phyloP scores from a whole-genome alignment of 2,329 filamentous ascomycete species.

The Elsinoe perseae region DNA sequence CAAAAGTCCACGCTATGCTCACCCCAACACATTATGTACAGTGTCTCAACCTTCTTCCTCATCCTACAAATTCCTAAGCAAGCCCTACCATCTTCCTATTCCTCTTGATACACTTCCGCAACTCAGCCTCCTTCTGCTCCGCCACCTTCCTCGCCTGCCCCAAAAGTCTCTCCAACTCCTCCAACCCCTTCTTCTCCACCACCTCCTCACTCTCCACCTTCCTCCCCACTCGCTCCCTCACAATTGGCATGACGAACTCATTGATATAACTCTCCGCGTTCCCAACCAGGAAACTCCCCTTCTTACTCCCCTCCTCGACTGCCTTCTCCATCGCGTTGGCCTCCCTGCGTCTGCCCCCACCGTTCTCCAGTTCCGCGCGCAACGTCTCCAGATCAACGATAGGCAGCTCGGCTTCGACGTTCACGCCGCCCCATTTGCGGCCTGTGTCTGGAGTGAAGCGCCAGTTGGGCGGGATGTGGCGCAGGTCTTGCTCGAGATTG shows the following conservation, averaged over 20 bases:
- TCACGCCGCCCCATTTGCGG: conserved; percentile 19
- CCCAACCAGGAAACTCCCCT: conserved; percentile 32
- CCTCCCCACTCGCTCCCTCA: conserved; percentile 15
- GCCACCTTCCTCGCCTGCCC: conserved; percentile 26
- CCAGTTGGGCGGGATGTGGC: conserved; percentile 28
- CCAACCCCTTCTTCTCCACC: conserved; percentile 19
- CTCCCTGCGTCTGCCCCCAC: conserved; percentile 22
- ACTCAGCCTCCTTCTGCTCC: conserved; percentile 29
- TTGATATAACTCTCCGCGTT: conserved; percentile 32
- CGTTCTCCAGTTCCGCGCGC: conserved; percentile 25
- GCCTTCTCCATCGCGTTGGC: conserved; percentile 33
- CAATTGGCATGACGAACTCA: conserved; percentile 31
- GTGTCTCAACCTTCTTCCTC: not conserved
- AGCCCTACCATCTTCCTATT: conserved; percentile 28
- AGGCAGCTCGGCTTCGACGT: conserved; percentile 25
- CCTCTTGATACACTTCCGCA: conserved; percentile 31
- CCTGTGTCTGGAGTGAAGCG: conserved; percentile 26
- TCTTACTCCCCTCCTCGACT: conserved; percentile 32
- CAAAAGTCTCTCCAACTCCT: conserved; percentile 28
- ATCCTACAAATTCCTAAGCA: not conserved
- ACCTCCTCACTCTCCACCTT: conserved; percentile 15
- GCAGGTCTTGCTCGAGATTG: conserved; percentile 55
- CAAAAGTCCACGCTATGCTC: not conserved
- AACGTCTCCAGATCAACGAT: conserved; percentile 27
- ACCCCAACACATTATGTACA: not conserved